phyloP scores from a whole-genome alignment of 345 rosid genomes.

The Carallia brachiata region DNA sequence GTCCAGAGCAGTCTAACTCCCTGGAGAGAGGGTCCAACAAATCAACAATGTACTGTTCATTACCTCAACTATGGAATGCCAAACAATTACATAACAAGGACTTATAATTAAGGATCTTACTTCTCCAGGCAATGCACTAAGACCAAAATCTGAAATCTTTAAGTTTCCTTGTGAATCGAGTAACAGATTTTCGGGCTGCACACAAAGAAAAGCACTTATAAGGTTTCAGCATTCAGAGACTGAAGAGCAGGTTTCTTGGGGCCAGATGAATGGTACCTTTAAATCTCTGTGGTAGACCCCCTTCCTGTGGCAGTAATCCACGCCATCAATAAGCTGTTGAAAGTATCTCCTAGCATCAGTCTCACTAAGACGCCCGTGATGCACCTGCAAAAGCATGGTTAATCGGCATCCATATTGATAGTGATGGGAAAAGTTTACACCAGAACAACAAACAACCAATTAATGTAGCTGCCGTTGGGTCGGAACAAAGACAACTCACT shows the following conservation, averaged over 20 bases:
- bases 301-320: slow-evolving; percentile 87
- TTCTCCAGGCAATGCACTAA: slow-evolving; percentile 80
- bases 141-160: slow-evolving; percentile 95
- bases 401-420: slow-evolving; percentile 5
- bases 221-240: slow-evolving; percentile 16
- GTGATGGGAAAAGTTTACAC: not conserved
- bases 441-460: not conserved
- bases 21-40: slow-evolving; percentile 32
- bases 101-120: slow-evolving; percentile 38
- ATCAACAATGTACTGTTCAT: not conserved
- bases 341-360: slow-evolving; percentile 83
- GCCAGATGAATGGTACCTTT: slow-evolving; percentile 47
- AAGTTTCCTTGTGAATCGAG: slow-evolving; percentile 90
- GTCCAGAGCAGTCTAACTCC: slow-evolving; percentile 85
- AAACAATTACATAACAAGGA: slow-evolving; percentile 1
- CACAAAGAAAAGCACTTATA: slow-evolving; percentile 8
- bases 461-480: not conserved
- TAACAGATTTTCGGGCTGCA: slow-evolving; percentile 92
- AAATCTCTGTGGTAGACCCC: slow-evolving; percentile 96
- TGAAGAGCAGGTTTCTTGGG: not conserved
- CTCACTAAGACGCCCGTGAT: slow-evolving; percentile 81
- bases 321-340: slow-evolving; percentile 97
- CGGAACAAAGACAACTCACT: slow-evolving; percentile 48
- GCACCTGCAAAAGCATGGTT: slow-evolving; percentile 48
- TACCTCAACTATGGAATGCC: not conserved